phyloP scores from a whole-genome alignment of 441 rosid species.

The Euphorbia corollata region DNA sequence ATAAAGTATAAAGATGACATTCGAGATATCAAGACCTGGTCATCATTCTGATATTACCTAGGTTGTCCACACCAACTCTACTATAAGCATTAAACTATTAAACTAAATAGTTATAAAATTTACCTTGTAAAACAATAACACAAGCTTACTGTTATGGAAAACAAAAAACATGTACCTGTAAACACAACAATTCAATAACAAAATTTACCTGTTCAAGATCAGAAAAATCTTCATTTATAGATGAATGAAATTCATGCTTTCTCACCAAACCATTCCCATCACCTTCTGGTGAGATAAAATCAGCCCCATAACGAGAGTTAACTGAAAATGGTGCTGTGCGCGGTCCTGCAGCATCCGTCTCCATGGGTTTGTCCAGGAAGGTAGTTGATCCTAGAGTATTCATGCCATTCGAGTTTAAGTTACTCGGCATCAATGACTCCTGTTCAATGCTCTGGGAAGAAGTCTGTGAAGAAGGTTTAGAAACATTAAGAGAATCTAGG shows the following conservation, averaged over 20 bases:
- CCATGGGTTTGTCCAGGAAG: slow-evolving; percentile 29
- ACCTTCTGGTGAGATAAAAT: slow-evolving; percentile 20
- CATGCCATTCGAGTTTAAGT: slow-evolving; percentile 30
- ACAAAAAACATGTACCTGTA: not conserved
- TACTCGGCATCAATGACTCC: slow-evolving; percentile 28
- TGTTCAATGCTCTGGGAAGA: slow-evolving; percentile 34
- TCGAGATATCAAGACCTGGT: not conserved
- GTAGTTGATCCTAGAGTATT: slow-evolving; percentile 33
- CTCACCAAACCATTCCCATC: slow-evolving; percentile 29
- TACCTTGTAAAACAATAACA: not conserved
- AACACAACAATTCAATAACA: not conserved
- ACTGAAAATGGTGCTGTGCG: slow-evolving; percentile 25
- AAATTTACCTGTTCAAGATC: slow-evolving; percentile 79
- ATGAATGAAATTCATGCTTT: slow-evolving; percentile 39
- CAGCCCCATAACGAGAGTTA: slow-evolving; percentile 35
- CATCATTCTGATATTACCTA: not conserved
- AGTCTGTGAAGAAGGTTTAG: slow-evolving; percentile 44
- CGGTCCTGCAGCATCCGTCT: slow-evolving; percentile 31
- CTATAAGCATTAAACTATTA: not conserved
- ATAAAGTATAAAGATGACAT: not conserved
- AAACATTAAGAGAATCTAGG: slow-evolving; percentile 68
- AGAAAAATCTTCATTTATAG: slow-evolving; percentile 75
- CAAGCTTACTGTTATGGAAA: not conserved
- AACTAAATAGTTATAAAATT: not conserved
- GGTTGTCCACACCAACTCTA: not conserved